These are phyloP conservation scores for Phialocephala subalpina DNA, from an alignment of 2,329 filamentous ascomycete species.

Conservation along the genomic window DNA sequence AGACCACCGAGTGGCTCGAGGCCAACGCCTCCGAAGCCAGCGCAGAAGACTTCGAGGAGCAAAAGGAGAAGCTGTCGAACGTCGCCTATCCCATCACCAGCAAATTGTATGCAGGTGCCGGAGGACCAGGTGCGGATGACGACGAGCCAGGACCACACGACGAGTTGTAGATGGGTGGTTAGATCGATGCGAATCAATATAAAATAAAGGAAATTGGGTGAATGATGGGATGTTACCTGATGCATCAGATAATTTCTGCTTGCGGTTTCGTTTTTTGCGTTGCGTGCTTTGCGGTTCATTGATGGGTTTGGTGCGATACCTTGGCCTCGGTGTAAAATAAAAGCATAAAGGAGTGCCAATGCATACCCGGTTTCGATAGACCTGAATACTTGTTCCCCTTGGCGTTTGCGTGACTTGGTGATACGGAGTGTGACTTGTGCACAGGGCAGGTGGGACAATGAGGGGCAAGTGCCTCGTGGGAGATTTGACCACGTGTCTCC, in stretches of 20 bases:
- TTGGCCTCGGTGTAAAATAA: constrained; percentile 10
- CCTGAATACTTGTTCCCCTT: background rate
- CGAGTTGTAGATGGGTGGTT: constrained; percentile 70
- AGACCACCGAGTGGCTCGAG: constrained; percentile 95
- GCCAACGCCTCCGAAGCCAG: constrained; percentile 88
- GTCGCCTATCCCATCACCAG: constrained; percentile 99
- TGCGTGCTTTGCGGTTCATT: background rate
- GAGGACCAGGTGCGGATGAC: constrained; percentile 72
- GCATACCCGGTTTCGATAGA: constrained; percentile 24
- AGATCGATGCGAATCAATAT: background rate
- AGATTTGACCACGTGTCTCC: too few relatives aligned
- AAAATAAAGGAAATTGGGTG: background rate
- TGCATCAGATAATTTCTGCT: background rate
- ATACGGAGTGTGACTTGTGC: too few relatives aligned
- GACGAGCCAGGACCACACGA: constrained; percentile 77
- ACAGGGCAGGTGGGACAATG: too few relatives aligned
- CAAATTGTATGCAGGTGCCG: constrained; percentile 84
- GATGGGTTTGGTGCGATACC: background rate
- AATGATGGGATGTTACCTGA: background rate
- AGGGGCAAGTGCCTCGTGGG: too few relatives aligned
- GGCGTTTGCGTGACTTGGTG: too few relatives aligned
- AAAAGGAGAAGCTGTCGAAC: constrained; percentile 98
- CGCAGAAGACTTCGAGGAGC: constrained; percentile 97
- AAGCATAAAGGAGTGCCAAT: constrained; percentile 17
- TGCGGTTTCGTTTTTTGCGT: background rate